Evolutionary conservation across 2,329 filamentous ascomycete species (phyloP), one percentile per base, ranked within the genome.

Genomic region (Fusarium nematophilum): DNA sequence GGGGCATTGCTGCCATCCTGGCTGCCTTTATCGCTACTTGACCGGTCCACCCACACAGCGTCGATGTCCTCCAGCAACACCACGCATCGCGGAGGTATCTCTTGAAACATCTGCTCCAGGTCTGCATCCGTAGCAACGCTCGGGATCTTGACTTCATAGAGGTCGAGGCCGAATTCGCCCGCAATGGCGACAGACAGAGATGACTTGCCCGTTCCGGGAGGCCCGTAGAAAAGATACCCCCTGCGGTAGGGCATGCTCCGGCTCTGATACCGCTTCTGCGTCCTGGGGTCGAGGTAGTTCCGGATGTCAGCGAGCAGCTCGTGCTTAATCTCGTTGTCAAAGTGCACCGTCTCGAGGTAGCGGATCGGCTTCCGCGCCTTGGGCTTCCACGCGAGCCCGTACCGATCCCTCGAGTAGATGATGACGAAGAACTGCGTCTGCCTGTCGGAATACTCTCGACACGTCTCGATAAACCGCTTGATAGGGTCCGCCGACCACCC

Each of bases 151-250:
- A 84, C 72, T 15, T 77, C 75, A 52, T 83, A 85, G 1, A 85
- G 70, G 25, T 82, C 78, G 4, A 85, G 69, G 0, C 79, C 80
- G 17, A 85, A 78, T 13, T 81, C 72, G 3, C 83, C 82, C 0
- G 82, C 80, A 9, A 82, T 77, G 0, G 83, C 82, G 5, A 84
- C 78, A 11, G 81, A 83, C 1, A 85, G 68, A 25, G 79, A 83
- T 0, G 84, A 86, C 62, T 88, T 88, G 2, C 86, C 85, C 0
- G 84, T 87, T 1, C 86, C 85, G 0, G 85, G 85, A 0, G 86
- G 86, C 0, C 87, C 87, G 53, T 89, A 81, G 48, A 90, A 86
- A 0, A 90, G 78, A 65, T 89, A 90, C 0, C 87, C 87, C 23
- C 73, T 53, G 10, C 72, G 65, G 31, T 76, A 76, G 0, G 72